Percentiles rank a stretch among this genome's conserved stretches.
Conservation (phyloP, 2,329 filamentous ascomycete genomes). For the Colletotrichum sp. region DNA sequence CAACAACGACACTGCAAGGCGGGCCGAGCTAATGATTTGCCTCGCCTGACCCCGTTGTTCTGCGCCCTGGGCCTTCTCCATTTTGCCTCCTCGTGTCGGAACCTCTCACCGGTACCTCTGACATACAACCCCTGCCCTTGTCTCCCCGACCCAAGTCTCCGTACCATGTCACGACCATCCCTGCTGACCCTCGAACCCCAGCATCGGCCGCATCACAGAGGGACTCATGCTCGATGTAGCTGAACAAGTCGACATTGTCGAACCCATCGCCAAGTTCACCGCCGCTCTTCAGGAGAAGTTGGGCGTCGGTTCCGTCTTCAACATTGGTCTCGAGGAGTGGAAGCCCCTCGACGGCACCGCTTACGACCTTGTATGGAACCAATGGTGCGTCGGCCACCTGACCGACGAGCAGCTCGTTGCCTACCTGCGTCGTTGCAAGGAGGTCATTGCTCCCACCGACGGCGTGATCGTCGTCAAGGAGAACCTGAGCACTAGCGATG, state of each 20-base stretch:
- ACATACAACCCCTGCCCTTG: conserved; percentile 1
- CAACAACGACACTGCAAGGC: background rate
- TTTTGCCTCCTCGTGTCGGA: background rate
- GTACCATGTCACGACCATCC: background rate
- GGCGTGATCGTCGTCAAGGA: conserved; percentile 58
- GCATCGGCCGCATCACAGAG: conserved; percentile 84
- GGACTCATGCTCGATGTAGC: conserved; percentile 76
- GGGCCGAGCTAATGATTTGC: conserved; percentile 19
- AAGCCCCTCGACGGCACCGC: conserved; percentile 41
- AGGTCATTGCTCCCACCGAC: conserved; percentile 33
- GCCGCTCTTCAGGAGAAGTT: conserved; percentile 59
- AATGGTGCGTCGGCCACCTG: conserved; percentile 89
- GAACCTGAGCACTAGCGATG: conserved; percentile 65
- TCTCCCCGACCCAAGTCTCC: conserved; percentile 11
- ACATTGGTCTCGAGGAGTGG: conserved; percentile 79
- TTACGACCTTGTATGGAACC: conserved; percentile 87
- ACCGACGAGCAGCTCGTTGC: conserved; percentile 74
- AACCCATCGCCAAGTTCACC: conserved; percentile 85
- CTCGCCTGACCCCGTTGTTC: conserved; percentile 12
- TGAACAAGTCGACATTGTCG: conserved; percentile 79
- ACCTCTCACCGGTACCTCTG: conserved; percentile 12
- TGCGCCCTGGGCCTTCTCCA: background rate
- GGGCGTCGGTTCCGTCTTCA: conserved; percentile 69
- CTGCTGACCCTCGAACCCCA: conserved; percentile 30
- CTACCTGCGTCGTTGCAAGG: conserved; percentile 68